Evolutionary conservation across 2,329 filamentous ascomycete genomes (phyloP), one percentile per base, ranked within the genome.

Genomic region (Aureobasidium sp.): DNA sequence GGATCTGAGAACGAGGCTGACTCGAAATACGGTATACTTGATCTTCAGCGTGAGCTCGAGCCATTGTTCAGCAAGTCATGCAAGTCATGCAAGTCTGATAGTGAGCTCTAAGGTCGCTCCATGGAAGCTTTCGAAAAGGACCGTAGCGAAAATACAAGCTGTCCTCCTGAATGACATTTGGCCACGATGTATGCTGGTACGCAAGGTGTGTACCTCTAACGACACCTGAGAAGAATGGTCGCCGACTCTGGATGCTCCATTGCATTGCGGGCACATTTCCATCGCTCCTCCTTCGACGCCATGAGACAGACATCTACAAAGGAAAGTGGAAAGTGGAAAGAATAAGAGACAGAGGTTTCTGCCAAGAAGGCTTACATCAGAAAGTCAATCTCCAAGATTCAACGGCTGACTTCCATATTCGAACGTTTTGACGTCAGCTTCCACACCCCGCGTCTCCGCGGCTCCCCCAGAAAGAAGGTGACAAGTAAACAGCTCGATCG

Each of bases 401-500:
- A 40, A 54, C 35, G 35, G 35, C 31, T 24, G 15, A 53, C 22
- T 53, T n/a, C 50, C 50, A 54, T 27, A 29, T 40, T n/a, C 15
- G 50, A 27, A 14, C 35, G 15, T 29, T 39, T 54, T 54, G 50
- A 54, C 50, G 50, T 54, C 50, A 54, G 50, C 37, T 54, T 40
- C 14, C 17, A 33, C 17, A n/a, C 50, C 50, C 50, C 50, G 35
- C 50, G 40, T 37, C 50, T 54, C 50, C 50, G 50, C 50, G 50
- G 50, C 50, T 42, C 50, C 31, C 2, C 19, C 49, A 52, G 8
- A 44, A 44, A 19, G 8, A 44, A 44, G 40, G 19, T 24, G 40
- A 52, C 44, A 29, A 14, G 40, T 29, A 24, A 42, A 29, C 7
- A 40, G 22, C 50, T 54, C 14, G 50, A 29, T 54, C 35, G 14